These are phyloP conservation scores for Quercus suber DNA, from an alignment of 306 rosid genomes.

Conservation along the genomic window DNA sequence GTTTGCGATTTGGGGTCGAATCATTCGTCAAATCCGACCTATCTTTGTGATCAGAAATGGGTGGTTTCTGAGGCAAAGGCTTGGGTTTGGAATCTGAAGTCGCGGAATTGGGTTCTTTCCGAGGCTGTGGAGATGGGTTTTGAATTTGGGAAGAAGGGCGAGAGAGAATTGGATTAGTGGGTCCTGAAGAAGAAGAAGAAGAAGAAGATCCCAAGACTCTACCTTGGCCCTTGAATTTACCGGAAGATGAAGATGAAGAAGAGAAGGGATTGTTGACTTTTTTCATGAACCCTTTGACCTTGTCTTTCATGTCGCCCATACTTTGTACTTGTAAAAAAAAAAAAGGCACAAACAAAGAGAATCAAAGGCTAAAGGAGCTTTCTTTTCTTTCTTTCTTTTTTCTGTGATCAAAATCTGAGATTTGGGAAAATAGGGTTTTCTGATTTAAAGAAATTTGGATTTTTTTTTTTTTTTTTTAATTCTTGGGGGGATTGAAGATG, in stretches of 20 bases:
- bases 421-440: not conserved
- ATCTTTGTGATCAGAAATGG: conserved; percentile 3
- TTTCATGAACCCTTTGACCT: conserved; percentile 87
- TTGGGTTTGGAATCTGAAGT: conserved; percentile 29
- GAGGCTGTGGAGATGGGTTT: conserved; percentile 35
- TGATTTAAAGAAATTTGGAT: not conserved
- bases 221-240: conserved; percentile 93
- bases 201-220: conserved; percentile 81
- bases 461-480: not conserved
- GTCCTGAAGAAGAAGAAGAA: conserved; percentile 53
- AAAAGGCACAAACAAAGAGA: not conserved
- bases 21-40: conserved; percentile 10
- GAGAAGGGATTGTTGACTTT: conserved; percentile 63
- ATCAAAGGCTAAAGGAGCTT: not conserved
- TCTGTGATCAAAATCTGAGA: not conserved
- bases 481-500: not conserved
- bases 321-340: too few relatives aligned
- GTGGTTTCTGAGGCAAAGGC: conserved; percentile 32
- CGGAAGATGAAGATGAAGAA: conserved; percentile 64
- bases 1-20: conserved; percentile 33
- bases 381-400: too few relatives aligned
- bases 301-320: conserved; percentile 87
- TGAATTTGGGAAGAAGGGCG: conserved; percentile 27
- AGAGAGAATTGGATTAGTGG: conserved; percentile 31
- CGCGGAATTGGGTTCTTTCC: conserved; percentile 1